Evolutionary conservation across 2,329 filamentous ascomycete genomes (phyloP).

Genomic region (Davidsoniella eucalypti): DNA sequence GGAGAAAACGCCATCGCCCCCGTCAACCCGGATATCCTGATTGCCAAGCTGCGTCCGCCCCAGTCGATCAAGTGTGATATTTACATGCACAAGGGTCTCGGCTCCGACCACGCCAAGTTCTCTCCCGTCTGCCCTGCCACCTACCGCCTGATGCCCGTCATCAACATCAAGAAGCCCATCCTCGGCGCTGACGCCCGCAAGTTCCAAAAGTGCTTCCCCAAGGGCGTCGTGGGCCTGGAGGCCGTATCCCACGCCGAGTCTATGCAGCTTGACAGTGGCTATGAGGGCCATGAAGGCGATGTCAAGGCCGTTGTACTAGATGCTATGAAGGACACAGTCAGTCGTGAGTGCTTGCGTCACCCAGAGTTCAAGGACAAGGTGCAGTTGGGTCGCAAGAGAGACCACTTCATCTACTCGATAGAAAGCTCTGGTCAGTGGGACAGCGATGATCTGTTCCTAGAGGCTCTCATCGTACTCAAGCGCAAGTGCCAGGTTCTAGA

Average conservation of each 20-base stretch:
- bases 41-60: slow-evolving; percentile 83
- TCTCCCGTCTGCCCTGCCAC: slow-evolving; percentile 89
- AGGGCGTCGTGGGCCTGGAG: slow-evolving; percentile 71
- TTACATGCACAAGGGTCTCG: slow-evolving; percentile 90
- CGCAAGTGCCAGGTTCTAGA: slow-evolving; percentile 63
- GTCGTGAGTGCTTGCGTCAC: slow-evolving; percentile 79
- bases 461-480: slow-evolving; percentile 72
- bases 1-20: slow-evolving; percentile 54
- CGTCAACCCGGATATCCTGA: slow-evolving; percentile 79
- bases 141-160: slow-evolving; percentile 79
- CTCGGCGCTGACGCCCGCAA: slow-evolving; percentile 74
- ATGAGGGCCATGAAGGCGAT: slow-evolving; percentile 62
- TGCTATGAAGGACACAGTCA: slow-evolving; percentile 88
- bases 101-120: slow-evolving; percentile 91
- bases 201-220: slow-evolving; percentile 77
- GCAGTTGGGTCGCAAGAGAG: slow-evolving; percentile 71
- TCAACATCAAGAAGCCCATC: slow-evolving; percentile 70
- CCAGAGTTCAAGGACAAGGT: slow-evolving; percentile 92
- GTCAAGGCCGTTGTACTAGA: slow-evolving; percentile 75
- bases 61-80: slow-evolving; percentile 75
- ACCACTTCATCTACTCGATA: slow-evolving; percentile 94
- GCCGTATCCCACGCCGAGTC: slow-evolving; percentile 53
- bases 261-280: slow-evolving; percentile 39
- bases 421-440: slow-evolving; percentile 94
- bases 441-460: slow-evolving; percentile 83